Conservation (phyloP, 371 early-diverging fungal genomes). For the Mortierella sp. region DNA sequence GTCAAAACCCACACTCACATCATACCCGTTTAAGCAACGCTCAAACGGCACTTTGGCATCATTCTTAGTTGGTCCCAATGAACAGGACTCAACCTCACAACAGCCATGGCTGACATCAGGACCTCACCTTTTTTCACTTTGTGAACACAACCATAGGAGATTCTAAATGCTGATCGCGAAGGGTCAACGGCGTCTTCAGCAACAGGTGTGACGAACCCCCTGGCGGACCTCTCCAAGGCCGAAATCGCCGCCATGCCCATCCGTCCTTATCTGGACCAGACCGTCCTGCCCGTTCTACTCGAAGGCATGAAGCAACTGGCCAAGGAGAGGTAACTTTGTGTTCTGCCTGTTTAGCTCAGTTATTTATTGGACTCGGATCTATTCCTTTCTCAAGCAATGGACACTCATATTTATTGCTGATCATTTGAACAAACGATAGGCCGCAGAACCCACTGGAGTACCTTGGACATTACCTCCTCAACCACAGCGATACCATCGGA, state of each 20-base stretch:
- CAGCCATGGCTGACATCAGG: background rate
- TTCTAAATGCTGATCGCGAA: conserved; percentile 49
- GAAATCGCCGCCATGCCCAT: conserved; percentile 60
- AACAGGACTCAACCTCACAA: too few relatives aligned
- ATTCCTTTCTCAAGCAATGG: background rate
- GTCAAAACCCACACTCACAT: background rate
- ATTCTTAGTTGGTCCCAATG: too few relatives aligned
- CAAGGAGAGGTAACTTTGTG: conserved; percentile 65
- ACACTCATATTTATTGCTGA: background rate
- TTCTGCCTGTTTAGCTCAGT: background rate
- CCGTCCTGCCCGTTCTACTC: conserved; percentile 72
- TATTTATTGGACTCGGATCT: background rate
- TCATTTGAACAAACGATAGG: conserved; percentile 25
- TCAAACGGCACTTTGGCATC: background rate
- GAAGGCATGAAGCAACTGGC: conserved; percentile 76
- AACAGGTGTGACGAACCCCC: conserved; percentile 33
- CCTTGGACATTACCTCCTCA: conserved; percentile 62
- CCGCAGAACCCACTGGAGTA: conserved; percentile 64
- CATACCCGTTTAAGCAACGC: background rate
- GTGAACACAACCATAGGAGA: conserved; percentile 25
- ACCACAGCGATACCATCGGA: conserved; percentile 51
- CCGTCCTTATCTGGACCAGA: conserved; percentile 71
- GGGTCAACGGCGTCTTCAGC: conserved; percentile 40
- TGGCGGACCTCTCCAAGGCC: conserved; percentile 44
- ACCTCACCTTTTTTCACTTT: background rate